phyloP scores from a whole-genome alignment of 2,329 filamentous ascomycete genomes.

The Fusarium sp. region DNA sequence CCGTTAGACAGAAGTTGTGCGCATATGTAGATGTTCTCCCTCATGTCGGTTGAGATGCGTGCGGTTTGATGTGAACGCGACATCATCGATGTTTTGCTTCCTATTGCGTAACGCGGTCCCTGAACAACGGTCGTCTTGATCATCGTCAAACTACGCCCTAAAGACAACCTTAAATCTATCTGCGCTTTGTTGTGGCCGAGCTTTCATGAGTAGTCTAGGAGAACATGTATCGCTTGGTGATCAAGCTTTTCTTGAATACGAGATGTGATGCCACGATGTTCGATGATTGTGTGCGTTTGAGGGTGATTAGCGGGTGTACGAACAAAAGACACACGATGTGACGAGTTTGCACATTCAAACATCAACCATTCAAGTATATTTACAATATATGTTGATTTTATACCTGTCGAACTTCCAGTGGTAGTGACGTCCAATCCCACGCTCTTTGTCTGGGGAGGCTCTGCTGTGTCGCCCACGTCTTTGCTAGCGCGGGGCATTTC shows the following conservation, averaged over 20 bases:
- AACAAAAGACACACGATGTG: neutral
- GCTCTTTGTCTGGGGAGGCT: conserved; percentile 25
- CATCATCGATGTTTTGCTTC: neutral
- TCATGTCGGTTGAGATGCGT: too few relatives aligned
- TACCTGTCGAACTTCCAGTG: too few relatives aligned
- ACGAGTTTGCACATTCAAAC: neutral
- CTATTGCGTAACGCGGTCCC: neutral
- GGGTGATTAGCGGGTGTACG: neutral
- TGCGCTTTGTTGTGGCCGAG: neutral
- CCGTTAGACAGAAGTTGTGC: neutral
- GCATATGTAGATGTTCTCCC: neutral
- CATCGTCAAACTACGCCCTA: too few relatives aligned
- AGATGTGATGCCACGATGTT: neutral
- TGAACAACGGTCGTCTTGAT: neutral
- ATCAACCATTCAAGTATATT: too few relatives aligned
- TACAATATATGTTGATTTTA: neutral
- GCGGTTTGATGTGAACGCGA: too few relatives aligned
- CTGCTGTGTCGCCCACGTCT: conserved; percentile 26
- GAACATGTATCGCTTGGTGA: neutral
- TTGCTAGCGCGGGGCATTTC: conserved; percentile 56
- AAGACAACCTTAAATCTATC: neutral
- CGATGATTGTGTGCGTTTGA: neutral
- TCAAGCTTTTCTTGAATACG: neutral
- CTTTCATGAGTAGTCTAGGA: neutral
- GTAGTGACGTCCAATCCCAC: conserved; percentile 6